Evolutionary conservation across 2,329 filamentous ascomycete genomes (phyloP), one percentile per base, ranked within the genome.

Genomic region (Exophiala lecanii-corni): DNA sequence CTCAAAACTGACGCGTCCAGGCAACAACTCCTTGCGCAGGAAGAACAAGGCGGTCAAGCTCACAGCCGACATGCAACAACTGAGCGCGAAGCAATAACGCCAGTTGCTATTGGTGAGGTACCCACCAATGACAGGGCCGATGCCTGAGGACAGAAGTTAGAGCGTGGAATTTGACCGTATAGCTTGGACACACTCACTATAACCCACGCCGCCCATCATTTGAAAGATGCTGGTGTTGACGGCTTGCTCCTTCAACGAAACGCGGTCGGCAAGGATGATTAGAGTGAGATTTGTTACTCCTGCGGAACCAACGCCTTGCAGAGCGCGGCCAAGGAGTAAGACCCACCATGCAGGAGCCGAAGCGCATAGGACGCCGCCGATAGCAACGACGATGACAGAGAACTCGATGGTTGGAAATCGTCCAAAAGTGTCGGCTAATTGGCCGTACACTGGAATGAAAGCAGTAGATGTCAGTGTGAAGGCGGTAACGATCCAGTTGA

Each of bases 381-480:
- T 43, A 0, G 81, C 76, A 9, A 86, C 66, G 75, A 74, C 59
- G 23, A 78, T 58, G 35, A 82, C 69, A 21, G 78, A 69, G 6
- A 71, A 64, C 36, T 82, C 78, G 5, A 86, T 64, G 4, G 75
- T 21, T 3, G 41, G 13, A 36, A 49, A 46, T n/a, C 76, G 65
- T 2, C 77, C 75, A 47, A 72, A 78, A n/a, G 78, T 63, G 39
- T 77, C 67, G 10, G 69, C 64, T 1, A 74, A 49, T 49, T 78
- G 72, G 1, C 72, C 73, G 32, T 70, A 71, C 0, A 76, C 49
- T 0, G 75, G 75, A 38, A 73, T 73, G 2, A 75, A 59, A 1
- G 68, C 66, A 0, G 70, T 84, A 1, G 80, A 75, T 1, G 81
- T 80, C 10, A 86, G 66, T 39, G 80, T 84, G 61, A 84, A 86